Percentiles rank a stretch among this genome's conserved stretches.
Conservation (phyloP, 192 early-diverging fungal genomes). For the Podila epicladia region DNA sequence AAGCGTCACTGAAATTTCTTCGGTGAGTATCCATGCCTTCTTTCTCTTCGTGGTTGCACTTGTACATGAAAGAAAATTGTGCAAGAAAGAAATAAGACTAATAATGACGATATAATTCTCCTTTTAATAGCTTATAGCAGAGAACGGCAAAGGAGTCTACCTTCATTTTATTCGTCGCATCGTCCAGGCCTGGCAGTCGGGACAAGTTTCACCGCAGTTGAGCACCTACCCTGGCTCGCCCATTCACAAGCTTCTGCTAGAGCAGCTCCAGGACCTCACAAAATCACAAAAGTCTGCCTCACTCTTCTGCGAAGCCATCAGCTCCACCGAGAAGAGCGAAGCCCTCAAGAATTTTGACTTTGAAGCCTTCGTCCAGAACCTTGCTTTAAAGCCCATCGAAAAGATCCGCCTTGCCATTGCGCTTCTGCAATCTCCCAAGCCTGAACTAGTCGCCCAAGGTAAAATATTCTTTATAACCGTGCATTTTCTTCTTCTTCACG, state of each 20-base stretch:
- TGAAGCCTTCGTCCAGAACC: constrained; percentile 42
- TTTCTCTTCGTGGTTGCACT: neutral
- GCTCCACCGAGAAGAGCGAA: constrained; percentile 55
- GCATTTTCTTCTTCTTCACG: neutral
- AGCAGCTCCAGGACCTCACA: constrained; percentile 45
- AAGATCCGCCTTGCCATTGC: constrained; percentile 51
- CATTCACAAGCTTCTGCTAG: constrained; percentile 53
- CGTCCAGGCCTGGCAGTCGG: constrained; percentile 47
- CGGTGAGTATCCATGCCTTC: constrained; percentile 48
- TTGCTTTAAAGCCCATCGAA: constrained; percentile 49
- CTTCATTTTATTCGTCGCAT: constrained; percentile 59
- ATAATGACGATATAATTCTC: neutral
- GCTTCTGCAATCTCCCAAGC: constrained; percentile 46
- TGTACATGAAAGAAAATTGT: neutral
- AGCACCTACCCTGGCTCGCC: constrained; percentile 37
- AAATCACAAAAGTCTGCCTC: constrained; percentile 43
- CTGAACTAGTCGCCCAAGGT: constrained; percentile 56
- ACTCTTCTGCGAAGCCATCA: constrained; percentile 58
- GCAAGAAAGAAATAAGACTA: neutral
- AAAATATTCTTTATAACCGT: neutral
- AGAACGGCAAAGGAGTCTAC: constrained; percentile 61
- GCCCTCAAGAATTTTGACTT: constrained; percentile 56
- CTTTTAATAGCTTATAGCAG: constrained; percentile 54
- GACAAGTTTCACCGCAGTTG: constrained; percentile 21
- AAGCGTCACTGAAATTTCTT: constrained; percentile 59